Evolutionary conservation across 805 yeast species (phyloP), one percentile per base, ranked within the genome.

Genomic region (Wickerhamiella hasegawae): DNA sequence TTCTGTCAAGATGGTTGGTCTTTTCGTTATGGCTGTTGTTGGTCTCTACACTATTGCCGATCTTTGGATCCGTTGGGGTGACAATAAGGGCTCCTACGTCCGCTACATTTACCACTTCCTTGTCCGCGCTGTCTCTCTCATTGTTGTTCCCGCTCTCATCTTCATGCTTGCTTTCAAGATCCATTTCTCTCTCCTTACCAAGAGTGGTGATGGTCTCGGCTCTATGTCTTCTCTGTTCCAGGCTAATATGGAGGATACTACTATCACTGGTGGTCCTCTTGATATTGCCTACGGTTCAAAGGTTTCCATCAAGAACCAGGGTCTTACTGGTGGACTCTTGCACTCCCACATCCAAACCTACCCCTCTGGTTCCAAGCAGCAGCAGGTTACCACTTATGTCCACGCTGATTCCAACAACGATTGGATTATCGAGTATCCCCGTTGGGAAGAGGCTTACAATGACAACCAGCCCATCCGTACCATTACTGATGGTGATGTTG

Each of bases 211-310:
- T 4, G 99, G 99, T 42, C 96, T 90, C 54, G 66, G 68, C 3
- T 84, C 87, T 55, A 90, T 90, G 98, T 72, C 90, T n/a, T 67
- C 90, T 5, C 85, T 78, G 40, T 90, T 90, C 67, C 97, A 90
- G 61, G 94, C 83, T 51, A 76, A 94, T 23, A 66, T 90, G 35
- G 76, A 73, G 25, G 98, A 90, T 52, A 80, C 85, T 34, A 73
- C 80, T 18, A 54, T 80, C 48, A 80, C 87, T 11, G 68, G 59
- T 46, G 71, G 71, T 21, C 71, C 94, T 2, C 75, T 71, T 47
- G 73, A 68, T 23, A 71, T 90, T 30, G 70, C 83, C 46, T 87
- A 67, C 53, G 68, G 71, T 51, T 97, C 92, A 52, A 56, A 69
- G 14, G 59, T 90, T 39, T 80, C 93, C 17, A 52, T 90, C 37